Percentiles rank a stretch among this genome's conserved stretches.
phyloP scores from a whole-genome alignment of 2,329 filamentous ascomycete species.

The Zalaria sp. region DNA sequence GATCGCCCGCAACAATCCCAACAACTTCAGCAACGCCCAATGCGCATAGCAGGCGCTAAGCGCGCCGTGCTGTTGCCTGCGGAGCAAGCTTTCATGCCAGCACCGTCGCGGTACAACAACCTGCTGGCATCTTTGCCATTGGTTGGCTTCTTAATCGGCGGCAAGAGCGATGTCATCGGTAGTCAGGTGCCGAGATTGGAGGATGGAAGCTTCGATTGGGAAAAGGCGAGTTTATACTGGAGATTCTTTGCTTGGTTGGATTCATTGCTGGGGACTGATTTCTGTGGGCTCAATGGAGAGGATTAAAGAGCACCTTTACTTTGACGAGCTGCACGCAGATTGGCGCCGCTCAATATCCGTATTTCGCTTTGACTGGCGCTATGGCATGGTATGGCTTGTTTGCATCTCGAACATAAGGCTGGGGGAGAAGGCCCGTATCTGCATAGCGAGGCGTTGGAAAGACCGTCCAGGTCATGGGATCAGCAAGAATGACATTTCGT shows the following conservation, averaged over 20 bases:
- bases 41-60: conserved; percentile 22
- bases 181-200: conserved; percentile 60
- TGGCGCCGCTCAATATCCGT: too few relatives aligned
- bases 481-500: too few relatives aligned
- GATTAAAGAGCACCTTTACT: conserved; percentile 12
- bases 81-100: conserved; percentile 33
- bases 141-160: conserved; percentile 26
- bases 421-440: too few relatives aligned
- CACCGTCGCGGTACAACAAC: conserved; percentile 22
- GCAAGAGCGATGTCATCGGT: conserved; percentile 50
- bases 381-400: too few relatives aligned
- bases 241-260: conserved; percentile 45
- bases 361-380: too few relatives aligned
- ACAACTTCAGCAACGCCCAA: conserved; percentile 6
- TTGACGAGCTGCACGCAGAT: too few relatives aligned
- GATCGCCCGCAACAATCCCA: conserved; percentile 1
- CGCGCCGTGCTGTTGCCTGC: conserved; percentile 26
- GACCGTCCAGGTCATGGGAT: too few relatives aligned
- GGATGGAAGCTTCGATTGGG: conserved; percentile 65
- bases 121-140: conserved; percentile 7
- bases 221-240: conserved; percentile 47
- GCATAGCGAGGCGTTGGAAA: too few relatives aligned
- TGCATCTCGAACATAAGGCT: too few relatives aligned
- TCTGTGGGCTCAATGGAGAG: conserved; percentile 44
- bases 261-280: conserved; percentile 41